Conservation (phyloP, 768 basidiomycete genomes). For the Suillus bovinus region DNA sequence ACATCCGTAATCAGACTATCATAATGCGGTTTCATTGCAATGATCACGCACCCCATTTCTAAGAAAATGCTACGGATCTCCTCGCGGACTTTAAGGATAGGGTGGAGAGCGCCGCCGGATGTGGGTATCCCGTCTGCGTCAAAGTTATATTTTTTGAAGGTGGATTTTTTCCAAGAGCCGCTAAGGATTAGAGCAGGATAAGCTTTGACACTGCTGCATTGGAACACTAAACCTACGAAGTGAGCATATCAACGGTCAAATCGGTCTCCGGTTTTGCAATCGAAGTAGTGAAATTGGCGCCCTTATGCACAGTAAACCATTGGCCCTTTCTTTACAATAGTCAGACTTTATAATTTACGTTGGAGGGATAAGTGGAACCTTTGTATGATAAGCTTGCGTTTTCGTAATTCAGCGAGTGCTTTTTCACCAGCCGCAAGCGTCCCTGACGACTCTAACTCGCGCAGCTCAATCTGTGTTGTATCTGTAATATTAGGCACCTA, state of each 20-base stretch:
- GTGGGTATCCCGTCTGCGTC: constrained; percentile 93
- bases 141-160: constrained; percentile 98
- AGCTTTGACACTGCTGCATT: neutral
- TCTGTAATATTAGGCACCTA: constrained; percentile 73
- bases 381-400: constrained; percentile 86
- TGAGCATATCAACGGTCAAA: constrained; percentile 92
- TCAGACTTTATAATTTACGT: constrained; percentile 8
- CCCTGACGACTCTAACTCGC: constrained; percentile 72
- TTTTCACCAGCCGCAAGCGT: constrained; percentile 78
- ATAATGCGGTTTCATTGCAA: neutral
- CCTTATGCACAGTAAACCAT: constrained; percentile 91
- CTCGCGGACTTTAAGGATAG: constrained; percentile 95
- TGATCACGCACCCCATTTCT: constrained; percentile 87
- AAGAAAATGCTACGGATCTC: constrained; percentile 98
- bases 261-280: constrained; percentile 95
- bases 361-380: constrained; percentile 47
- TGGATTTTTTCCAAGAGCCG: constrained; percentile 90
- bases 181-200: constrained; percentile 40
- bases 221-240: constrained; percentile 59
- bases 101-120: constrained; percentile 90
- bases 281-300: constrained; percentile 84
- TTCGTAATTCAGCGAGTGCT: constrained; percentile 80
- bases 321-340: constrained; percentile 75
- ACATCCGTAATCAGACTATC: constrained; percentile 9
- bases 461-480: constrained; percentile 70